Conservation (phyloP, 768 basidiomycete genomes). For the Gloeostereum incarnatum region DNA sequence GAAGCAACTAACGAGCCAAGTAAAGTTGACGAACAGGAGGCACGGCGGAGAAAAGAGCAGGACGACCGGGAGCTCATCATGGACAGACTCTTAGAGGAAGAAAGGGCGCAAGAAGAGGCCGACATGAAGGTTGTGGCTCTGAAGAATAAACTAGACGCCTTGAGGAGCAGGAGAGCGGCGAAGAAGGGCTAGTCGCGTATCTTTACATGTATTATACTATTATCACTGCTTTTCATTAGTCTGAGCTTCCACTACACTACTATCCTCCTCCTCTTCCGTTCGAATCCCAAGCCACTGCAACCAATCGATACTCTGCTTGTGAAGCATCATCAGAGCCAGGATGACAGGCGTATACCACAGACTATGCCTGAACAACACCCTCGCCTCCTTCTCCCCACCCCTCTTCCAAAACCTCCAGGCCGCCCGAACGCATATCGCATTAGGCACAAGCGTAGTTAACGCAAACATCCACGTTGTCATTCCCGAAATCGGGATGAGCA, state of each 20-base stretch:
- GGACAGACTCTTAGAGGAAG: conserved; percentile 79
- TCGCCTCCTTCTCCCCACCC: conserved; percentile 71
- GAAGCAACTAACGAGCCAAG: conserved; percentile 16
- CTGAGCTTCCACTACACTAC: too few relatives aligned
- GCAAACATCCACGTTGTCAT: conserved; percentile 91
- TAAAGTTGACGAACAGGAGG: conserved; percentile 34
- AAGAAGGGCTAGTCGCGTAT: too few relatives aligned
- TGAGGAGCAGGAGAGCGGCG: conserved; percentile 36
- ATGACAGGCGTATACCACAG: conserved; percentile 89
- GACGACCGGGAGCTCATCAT: conserved; percentile 80
- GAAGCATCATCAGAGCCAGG: conserved; percentile 89
- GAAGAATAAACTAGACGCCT: conserved; percentile 54
- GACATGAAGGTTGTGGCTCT: conserved; percentile 63
- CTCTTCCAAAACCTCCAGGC: conserved; percentile 70
- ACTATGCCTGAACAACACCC: conserved; percentile 67
- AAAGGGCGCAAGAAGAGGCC: conserved; percentile 81
- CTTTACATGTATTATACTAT: too few relatives aligned
- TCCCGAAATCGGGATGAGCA: conserved; percentile 82
- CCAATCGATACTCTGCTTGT: conserved; percentile 85
- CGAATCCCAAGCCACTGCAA: conserved; percentile 43
- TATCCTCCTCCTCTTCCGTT: conserved; percentile 13
- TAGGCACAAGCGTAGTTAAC: conserved; percentile 66
- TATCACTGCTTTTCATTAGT: too few relatives aligned
- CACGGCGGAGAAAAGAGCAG: conserved; percentile 41
- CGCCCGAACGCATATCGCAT: conserved; percentile 54